These are phyloP conservation scores for Planoprotostelium fungivorum DNA, from an alignment of 78 protist genomes.

Conservation along the genomic window DNA sequence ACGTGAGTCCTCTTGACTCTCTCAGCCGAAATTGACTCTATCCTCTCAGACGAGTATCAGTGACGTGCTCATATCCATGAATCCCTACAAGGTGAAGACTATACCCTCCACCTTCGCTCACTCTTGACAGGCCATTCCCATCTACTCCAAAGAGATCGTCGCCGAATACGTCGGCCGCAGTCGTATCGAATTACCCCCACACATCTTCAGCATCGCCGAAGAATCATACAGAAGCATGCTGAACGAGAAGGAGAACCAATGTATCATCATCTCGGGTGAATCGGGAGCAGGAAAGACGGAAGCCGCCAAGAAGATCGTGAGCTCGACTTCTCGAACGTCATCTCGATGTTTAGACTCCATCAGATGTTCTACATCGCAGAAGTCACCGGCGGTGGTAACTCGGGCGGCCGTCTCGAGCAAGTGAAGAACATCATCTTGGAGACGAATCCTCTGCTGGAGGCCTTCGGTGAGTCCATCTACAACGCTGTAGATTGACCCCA, in stretches of 20 bases:
- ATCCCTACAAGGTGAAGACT: constrained; percentile 72
- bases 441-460: constrained; percentile 85
- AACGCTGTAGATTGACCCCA: not conserved
- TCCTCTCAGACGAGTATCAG: constrained; percentile 67
- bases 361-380: constrained; percentile 59
- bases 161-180: constrained; percentile 51
- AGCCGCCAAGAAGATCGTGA: constrained; percentile 22
- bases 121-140: constrained; percentile 49
- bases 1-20: constrained; percentile 11
- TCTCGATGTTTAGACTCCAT: constrained; percentile 43
- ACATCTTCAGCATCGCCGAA: constrained; percentile 73
- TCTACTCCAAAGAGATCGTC: constrained; percentile 43
- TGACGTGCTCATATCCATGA: constrained; percentile 79
- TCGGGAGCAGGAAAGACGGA: constrained; percentile 91
- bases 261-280: constrained; percentile 86
- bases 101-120: constrained; percentile 39
- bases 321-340: too few species aligned
- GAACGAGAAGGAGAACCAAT: constrained; percentile 65
- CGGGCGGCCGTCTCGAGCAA: constrained; percentile 39
- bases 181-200: constrained; percentile 78
- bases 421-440: constrained; percentile 66
- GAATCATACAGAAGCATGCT: constrained; percentile 69
- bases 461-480: constrained; percentile 71
- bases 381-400: constrained; percentile 42
- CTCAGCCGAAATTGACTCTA: not conserved